Evolutionary conservation across 257 asterid genomes (phyloP).

Genomic region (Datura wrightii): DNA sequence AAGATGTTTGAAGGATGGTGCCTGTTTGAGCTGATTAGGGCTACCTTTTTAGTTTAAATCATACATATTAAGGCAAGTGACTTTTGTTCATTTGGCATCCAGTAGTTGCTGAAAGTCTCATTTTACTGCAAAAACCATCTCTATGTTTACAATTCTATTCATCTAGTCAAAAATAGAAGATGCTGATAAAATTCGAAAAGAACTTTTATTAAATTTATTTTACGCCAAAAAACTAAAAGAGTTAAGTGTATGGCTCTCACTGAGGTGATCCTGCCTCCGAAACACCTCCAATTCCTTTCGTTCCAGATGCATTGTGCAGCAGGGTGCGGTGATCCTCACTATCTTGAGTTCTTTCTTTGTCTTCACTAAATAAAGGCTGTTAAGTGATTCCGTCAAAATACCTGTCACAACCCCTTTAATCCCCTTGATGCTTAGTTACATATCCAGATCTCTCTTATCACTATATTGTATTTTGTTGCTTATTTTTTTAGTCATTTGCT

Average conservation of each 20-base stretch:
- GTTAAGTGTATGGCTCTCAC: background rate
- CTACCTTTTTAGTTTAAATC: background rate
- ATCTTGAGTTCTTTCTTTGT: background rate
- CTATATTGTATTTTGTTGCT: background rate
- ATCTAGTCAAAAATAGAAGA: background rate
- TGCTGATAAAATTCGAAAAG: background rate
- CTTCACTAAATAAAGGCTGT: background rate
- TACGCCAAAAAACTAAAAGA: background rate
- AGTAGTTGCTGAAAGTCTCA: background rate
- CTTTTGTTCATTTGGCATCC: background rate
- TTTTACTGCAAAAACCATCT: background rate
- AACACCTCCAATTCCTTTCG: background rate
- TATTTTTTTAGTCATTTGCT: conserved; percentile 6
- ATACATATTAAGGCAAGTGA: background rate
- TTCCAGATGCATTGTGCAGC: background rate
- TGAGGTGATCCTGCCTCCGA: background rate
- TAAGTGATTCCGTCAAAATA: background rate
- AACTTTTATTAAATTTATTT: conserved; percentile 3
- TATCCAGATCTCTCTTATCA: background rate
- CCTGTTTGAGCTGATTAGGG: conserved; percentile 1
- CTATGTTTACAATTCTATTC: background rate
- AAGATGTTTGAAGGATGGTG: background rate
- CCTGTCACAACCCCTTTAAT: background rate
- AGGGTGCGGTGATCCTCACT: background rate
- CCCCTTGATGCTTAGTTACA: background rate